phyloP scores from a whole-genome alignment of 2,329 filamentous ascomycete genomes.

The Clarireedia monteithiana region DNA sequence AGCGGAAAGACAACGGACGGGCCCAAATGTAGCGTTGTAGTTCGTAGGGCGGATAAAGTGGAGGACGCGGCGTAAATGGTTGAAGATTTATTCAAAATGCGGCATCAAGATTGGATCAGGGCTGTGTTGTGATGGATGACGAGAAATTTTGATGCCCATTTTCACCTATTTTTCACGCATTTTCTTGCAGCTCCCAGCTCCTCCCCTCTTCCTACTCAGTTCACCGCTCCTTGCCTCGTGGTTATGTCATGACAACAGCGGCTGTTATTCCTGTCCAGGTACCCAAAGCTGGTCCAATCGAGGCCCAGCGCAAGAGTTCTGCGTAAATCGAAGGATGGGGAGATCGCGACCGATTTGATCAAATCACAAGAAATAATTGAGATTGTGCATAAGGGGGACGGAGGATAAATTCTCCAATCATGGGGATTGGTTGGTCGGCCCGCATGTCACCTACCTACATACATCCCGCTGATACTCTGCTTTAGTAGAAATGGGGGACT shows the following conservation, averaged over 20 bases:
- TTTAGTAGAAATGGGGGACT: neutral
- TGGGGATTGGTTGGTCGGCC: slow-evolving; percentile 2
- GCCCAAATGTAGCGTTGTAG: neutral
- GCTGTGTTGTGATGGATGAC: too few species aligned
- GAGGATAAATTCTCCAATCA: neutral
- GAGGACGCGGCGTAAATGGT: neutral
- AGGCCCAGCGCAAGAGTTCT: neutral
- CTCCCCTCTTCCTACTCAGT: too few species aligned
- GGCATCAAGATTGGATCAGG: too few species aligned
- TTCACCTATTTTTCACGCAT: too few species aligned
- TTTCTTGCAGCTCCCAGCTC: too few species aligned
- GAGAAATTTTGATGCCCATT: too few species aligned
- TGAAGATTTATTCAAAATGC: neutral
- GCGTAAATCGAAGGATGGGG: neutral
- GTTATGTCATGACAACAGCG: too few species aligned
- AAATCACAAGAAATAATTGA: slow-evolving; percentile 17
- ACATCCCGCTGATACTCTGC: too few species aligned
- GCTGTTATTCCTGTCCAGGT: too few species aligned
- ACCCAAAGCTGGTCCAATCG: too few species aligned
- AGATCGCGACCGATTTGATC: slow-evolving; percentile 6
- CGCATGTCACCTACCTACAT: neutral
- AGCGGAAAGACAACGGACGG: neutral
- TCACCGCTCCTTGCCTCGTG: too few species aligned
- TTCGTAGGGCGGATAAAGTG: neutral
- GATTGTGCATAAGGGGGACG: slow-evolving; percentile 16